Percentiles rank a stretch among this genome's conserved stretches.
phyloP scores from a whole-genome alignment of 768 basidiomycete genomes.

The Kondoa malvinella region DNA sequence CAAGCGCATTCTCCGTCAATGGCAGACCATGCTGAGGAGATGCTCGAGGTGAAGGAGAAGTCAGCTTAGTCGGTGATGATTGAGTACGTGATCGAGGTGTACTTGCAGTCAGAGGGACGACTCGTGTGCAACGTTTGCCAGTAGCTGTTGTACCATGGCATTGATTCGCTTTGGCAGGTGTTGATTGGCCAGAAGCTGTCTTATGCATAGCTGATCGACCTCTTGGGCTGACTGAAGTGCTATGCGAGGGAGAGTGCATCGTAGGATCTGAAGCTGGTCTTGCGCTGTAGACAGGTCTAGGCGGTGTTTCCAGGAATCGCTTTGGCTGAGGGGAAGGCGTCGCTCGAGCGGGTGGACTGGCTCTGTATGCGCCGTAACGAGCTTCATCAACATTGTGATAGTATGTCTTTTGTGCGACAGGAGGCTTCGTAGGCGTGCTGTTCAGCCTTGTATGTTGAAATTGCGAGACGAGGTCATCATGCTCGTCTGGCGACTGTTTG shows the following conservation, averaged over 20 bases:
- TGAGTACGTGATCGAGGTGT: background rate
- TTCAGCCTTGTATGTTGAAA: background rate
- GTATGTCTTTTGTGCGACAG: background rate
- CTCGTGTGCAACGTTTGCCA: constrained; percentile 15
- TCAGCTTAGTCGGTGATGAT: background rate
- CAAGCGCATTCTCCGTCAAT: background rate
- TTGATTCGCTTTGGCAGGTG: constrained; percentile 11
- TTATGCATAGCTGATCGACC: no score
- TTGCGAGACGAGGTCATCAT: background rate
- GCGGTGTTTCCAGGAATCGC: background rate
- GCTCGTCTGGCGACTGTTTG: background rate
- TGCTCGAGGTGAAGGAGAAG: background rate
- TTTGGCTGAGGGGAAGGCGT: background rate
- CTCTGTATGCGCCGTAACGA: background rate
- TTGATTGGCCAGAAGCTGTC: background rate
- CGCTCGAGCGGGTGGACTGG: background rate
- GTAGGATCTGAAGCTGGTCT: background rate
- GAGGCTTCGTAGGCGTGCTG: background rate
- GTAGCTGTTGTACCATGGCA: constrained; percentile 19
- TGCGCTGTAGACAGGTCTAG: background rate
- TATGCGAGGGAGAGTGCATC: no score
- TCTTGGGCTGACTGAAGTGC: no score
- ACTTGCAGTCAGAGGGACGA: constrained; percentile 7
- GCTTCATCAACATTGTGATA: background rate
- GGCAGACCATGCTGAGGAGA: background rate